Base-by-base conservation (phyloP, 768 basidiomycete species). In the Xerocomellus amylosporus region DNA sequence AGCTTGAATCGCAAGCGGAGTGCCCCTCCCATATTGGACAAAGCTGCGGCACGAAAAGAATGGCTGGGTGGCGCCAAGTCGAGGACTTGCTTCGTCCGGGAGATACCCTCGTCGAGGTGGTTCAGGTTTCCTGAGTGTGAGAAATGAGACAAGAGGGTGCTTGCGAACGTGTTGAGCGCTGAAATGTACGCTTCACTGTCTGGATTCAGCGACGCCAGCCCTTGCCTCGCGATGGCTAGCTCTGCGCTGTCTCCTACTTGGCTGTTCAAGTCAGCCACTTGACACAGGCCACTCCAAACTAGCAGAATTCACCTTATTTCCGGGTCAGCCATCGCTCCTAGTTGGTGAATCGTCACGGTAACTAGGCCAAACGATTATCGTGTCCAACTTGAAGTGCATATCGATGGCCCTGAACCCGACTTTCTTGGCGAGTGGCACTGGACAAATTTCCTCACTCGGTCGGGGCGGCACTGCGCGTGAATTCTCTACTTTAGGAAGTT, bases 101-200 rank as follows among this genome's bases (percentile, higher is more conserved):
- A 22, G 42, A 75, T 54, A 15, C 63, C 61, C 40, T 68, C 62
- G 19, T 66, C 54, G 20, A 74, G 54, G 42, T 72, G 70, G 6
- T 49, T 38, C 14, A 53, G 43, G 28, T 67, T 55, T 39, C 68
- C 51, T 5, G 51, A 56, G n/a, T 34, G 59, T 26, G 56, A 17
- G 37, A 71, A 74, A 33, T 64, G 64, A 20, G 53, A 38, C 43
- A 64, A 33, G 17, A 67, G 62, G 3, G 37, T 40, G 24, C 17
- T 17, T 13, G 57, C 57, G 26, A 67, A 38, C 8, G 15, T 20
- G 14, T 51, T 37, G 33, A 67, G 56, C 19, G 51, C 40, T 20
- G 24, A 3, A 15, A 60, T 37, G 37, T 65, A 64, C 17, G 9
- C 33, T 7, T 28, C 36, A 9, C 60, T 53, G n/a, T 20, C 48